A percentile compares a stretch with the other conserved stretches of the same genome.
Evolutionary conservation across 78 protist genomes (phyloP).

Genomic region (Dictyostelium capitatum): DNA sequence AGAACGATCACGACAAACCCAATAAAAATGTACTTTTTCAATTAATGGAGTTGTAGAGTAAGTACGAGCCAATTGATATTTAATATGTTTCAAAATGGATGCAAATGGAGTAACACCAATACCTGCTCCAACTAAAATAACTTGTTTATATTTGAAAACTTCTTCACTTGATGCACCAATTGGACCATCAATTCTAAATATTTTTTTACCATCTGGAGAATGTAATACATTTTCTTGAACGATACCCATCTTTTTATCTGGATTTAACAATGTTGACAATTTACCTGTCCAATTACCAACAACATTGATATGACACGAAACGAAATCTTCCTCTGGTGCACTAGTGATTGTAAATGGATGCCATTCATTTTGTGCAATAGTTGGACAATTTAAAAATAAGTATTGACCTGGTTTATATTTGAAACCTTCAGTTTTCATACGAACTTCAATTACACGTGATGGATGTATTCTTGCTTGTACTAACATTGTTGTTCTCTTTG

Average conservation of each 20-base stretch:
- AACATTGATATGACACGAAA: conserved; percentile 89
- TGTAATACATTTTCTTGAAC: conserved; percentile 83
- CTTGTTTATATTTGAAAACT: conserved; percentile 84
- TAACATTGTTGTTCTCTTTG: conserved; percentile 51
- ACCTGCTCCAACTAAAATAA: conserved; percentile 92
- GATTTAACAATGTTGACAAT: conserved; percentile 73
- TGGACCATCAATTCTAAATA: conserved; percentile 94
- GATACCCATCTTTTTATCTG: conserved; percentile 77
- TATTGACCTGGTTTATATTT: conserved; percentile 93
- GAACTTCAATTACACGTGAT: conserved; percentile 84
- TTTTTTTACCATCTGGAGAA: conserved; percentile 85
- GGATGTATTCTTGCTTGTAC: conserved; percentile 85
- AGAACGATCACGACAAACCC: conserved; percentile 87
- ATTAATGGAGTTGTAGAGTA: conserved; percentile 37
- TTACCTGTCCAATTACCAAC: conserved; percentile 89
- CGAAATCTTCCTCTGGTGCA: conserved; percentile 91
- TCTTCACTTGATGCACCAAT: conserved; percentile 93
- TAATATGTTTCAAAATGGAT: conserved; percentile 87
- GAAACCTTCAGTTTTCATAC: conserved; percentile 76
- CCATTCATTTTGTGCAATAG: conserved; percentile 89
- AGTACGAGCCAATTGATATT: conserved; percentile 43
- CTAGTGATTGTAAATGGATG: conserved; percentile 97
- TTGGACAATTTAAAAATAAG: conserved; percentile 90
- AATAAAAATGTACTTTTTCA: conserved; percentile 87
- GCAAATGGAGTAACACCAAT: conserved; percentile 97